Evolutionary conservation across 176 grass and related monocot genomes (phyloP).

Genomic region (Secale cereale): DNA sequence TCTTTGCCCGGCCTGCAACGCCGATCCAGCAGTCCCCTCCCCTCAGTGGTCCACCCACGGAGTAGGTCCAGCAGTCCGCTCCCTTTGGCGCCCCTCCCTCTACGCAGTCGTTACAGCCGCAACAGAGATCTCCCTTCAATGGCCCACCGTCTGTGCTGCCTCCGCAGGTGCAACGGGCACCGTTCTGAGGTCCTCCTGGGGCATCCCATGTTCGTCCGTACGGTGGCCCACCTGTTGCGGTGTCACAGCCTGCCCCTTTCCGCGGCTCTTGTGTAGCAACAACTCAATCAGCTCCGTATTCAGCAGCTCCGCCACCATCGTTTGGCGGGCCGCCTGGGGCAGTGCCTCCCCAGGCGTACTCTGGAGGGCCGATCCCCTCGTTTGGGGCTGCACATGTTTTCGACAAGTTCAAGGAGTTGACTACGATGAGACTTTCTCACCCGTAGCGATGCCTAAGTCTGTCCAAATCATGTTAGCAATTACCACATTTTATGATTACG

Average conservation of each 20-base stretch:
- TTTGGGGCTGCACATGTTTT: constrained; percentile 22
- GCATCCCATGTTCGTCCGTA: background rate
- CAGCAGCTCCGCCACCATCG: constrained; percentile 22
- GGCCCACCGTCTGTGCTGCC: background rate
- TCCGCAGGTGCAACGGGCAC: constrained; percentile 23
- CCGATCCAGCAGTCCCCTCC: constrained; percentile 16
- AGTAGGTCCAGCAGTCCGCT: constrained; percentile 11
- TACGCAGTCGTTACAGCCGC: background rate
- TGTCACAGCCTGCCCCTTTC: constrained; percentile 35
- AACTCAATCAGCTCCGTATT: background rate
- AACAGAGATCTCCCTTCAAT: constrained; percentile 4
- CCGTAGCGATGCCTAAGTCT: no score
- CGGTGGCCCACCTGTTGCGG: background rate
- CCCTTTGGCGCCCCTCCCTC: background rate
- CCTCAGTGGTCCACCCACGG: no score
- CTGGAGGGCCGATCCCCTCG: constrained; percentile 11
- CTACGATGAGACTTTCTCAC: no score
- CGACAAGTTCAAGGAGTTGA: no score
- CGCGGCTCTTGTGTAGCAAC: background rate
- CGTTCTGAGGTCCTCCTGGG: constrained; percentile 18
- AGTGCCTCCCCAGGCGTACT: background rate
- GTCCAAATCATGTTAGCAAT: no score
- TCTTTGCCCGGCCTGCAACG: background rate
- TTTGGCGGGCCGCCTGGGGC: constrained; percentile 25
- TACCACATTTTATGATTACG: no score